Conservation (phyloP, 2,329 filamentous ascomycete species). For the Penicillium sp. region DNA sequence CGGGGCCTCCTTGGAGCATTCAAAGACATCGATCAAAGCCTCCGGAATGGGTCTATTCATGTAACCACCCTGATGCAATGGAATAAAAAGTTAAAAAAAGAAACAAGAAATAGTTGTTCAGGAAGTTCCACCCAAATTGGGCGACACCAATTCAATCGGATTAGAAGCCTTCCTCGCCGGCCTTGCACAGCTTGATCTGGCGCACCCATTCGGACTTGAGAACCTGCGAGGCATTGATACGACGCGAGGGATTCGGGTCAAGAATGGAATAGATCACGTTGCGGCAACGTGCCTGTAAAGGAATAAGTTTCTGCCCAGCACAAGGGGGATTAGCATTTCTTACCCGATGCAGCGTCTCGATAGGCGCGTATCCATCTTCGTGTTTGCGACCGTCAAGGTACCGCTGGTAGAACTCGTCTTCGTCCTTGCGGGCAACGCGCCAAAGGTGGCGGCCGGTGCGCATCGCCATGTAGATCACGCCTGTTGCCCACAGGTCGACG, state of each 20-base stretch:
- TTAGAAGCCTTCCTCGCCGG: conserved; percentile 89
- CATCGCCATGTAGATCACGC: conserved; percentile 99
- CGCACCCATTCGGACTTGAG: conserved; percentile 98
- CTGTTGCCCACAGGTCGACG: conserved; percentile 98
- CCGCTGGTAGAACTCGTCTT: conserved; percentile 94
- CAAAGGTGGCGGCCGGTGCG: conserved; percentile 92
- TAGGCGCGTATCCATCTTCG: conserved; percentile 93
- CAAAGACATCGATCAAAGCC: conserved; percentile 10
- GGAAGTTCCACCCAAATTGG: background rate
- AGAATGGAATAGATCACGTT: conserved; percentile 99
- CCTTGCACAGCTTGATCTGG: conserved; percentile 95
- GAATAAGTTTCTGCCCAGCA: conserved; percentile 17
- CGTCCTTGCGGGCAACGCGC: conserved; percentile 94
- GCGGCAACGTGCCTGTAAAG: conserved; percentile 79
- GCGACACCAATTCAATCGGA: conserved; percentile 4
- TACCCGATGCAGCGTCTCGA: conserved; percentile 93
- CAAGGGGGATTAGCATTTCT: conserved; percentile 44
- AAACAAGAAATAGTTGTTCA: background rate
- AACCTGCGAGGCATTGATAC: conserved; percentile 93
- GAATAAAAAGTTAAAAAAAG: background rate
- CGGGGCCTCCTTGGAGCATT: conserved; percentile 24
- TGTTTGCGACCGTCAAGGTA: conserved; percentile 92
- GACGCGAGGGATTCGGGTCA: conserved; percentile 87
- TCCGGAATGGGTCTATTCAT: conserved; percentile 20
- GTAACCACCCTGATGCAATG: conserved; percentile 19